Conservation (phyloP, 495 filamentous ascomycete genomes). For the Pyrenula aspistea region DNA sequence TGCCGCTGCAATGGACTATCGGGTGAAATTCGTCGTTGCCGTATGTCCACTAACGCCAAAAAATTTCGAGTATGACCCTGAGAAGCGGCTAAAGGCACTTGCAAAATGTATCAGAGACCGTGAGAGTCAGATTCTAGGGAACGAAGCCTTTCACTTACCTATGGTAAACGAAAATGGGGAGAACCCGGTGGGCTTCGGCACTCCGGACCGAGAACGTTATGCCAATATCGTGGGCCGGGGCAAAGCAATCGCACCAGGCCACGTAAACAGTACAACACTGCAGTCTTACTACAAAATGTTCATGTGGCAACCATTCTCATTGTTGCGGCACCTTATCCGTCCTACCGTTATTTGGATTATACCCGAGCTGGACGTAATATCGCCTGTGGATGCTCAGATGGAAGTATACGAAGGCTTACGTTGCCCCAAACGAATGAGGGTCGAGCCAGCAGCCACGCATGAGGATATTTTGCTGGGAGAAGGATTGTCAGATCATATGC, state of each 20-base stretch:
- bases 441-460: background rate
- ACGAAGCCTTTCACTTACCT: constrained; percentile 9
- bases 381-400: background rate
- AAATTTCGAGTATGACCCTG: constrained; percentile 5
- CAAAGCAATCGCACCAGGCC: background rate
- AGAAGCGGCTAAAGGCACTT: constrained; percentile 5
- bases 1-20: constrained; percentile 19
- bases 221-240: constrained; percentile 5
- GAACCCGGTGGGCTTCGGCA: constrained; percentile 18
- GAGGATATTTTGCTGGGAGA: background rate
- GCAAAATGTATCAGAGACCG: constrained; percentile 14
- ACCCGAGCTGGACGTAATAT: background rate
- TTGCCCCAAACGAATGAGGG: background rate
- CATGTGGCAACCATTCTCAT: constrained; percentile 7
- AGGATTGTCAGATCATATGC: too few species aligned
- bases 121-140: constrained; percentile 11
- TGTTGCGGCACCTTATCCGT: background rate
- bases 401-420: background rate
- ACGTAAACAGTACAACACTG: constrained; percentile 7
- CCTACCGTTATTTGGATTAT: background rate
- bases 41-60: constrained; percentile 14
- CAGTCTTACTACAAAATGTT: constrained; percentile 12
- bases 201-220: constrained; percentile 9
- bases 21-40: constrained; percentile 11
- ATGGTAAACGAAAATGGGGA: constrained; percentile 21